Percentiles rank a stretch among this genome's conserved stretches.
Evolutionary conservation across 208 protist genomes (phyloP).

Genomic region (Jaenimonas drosophilae): DNA sequence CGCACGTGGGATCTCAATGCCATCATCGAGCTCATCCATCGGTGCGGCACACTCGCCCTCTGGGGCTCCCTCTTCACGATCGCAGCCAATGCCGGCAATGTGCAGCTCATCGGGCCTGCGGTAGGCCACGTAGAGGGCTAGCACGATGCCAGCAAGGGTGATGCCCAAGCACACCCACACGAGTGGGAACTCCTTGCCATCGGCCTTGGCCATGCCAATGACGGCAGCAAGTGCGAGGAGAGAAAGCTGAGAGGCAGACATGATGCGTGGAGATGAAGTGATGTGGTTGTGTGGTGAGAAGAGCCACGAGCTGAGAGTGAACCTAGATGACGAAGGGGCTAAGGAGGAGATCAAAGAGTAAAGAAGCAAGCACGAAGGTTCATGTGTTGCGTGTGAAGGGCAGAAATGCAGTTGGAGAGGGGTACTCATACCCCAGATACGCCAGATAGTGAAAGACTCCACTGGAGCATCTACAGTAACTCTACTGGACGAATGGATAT

Average conservation of each 20-base stretch:
- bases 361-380: neutral
- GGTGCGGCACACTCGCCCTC: neutral
- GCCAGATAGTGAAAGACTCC: no score
- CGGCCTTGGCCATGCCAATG: neutral
- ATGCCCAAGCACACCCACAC: slow-evolving; percentile 23
- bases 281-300: neutral
- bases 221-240: slow-evolving; percentile 8
- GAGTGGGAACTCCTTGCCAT: slow-evolving; percentile 18
- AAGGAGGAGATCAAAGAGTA: slow-evolving; percentile 2
- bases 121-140: slow-evolving; percentile 20
- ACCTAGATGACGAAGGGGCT: slow-evolving; percentile 1
- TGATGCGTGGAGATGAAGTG: neutral
- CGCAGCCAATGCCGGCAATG: slow-evolving; percentile 6
- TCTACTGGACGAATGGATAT: no score
- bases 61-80: neutral
- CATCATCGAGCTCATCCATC: no score
- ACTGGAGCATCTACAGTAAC: no score
- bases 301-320: neutral
- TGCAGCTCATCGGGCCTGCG: slow-evolving; percentile 23
- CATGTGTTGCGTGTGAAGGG: no score
- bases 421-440: no score
- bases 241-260: slow-evolving; percentile 3
- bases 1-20: no score
- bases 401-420: neutral
- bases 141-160: slow-evolving; percentile 12